Conservation (phyloP, 2,329 filamentous ascomycete species). For the Paecilomyces sp. region DNA sequence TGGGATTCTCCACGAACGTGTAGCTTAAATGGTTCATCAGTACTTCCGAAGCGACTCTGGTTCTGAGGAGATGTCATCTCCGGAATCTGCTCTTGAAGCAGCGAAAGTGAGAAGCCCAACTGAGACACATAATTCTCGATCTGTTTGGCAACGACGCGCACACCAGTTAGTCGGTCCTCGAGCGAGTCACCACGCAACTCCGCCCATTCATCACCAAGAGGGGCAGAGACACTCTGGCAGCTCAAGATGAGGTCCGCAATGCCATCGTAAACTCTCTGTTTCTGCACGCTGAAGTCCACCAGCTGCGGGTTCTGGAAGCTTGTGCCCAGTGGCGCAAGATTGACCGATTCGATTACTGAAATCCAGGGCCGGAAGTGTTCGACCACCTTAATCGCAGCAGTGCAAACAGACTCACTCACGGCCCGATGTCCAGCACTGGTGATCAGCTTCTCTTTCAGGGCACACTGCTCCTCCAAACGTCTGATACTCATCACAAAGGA, state of each 20-base stretch:
- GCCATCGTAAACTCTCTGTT: constrained; percentile 89
- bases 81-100: constrained; percentile 75
- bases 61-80: constrained; percentile 43
- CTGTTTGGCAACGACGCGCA: constrained; percentile 68
- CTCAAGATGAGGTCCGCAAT: constrained; percentile 81
- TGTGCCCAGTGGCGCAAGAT: constrained; percentile 70
- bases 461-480: constrained; percentile 76
- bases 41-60: constrained; percentile 23
- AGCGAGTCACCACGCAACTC: constrained; percentile 84
- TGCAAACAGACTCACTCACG: constrained; percentile 76
- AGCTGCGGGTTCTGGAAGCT: constrained; percentile 78
- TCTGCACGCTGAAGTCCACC: constrained; percentile 79
- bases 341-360: constrained; percentile 82
- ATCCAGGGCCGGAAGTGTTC: constrained; percentile 90
- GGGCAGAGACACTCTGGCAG: constrained; percentile 86
- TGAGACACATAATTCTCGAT: constrained; percentile 82
- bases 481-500: constrained; percentile 80
- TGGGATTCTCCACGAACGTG: constrained; percentile 27
- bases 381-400: constrained; percentile 68
- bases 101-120: constrained; percentile 77
- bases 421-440: constrained; percentile 70
- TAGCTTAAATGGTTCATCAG: constrained; percentile 13
- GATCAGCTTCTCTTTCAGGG: constrained; percentile 72
- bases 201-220: constrained; percentile 90
- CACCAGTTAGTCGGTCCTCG: constrained; percentile 75